Percentiles rank a stretch among this genome's conserved stretches.
Evolutionary conservation across 257 asterid genomes (phyloP).

Genomic region (Plantago elongata): DNA sequence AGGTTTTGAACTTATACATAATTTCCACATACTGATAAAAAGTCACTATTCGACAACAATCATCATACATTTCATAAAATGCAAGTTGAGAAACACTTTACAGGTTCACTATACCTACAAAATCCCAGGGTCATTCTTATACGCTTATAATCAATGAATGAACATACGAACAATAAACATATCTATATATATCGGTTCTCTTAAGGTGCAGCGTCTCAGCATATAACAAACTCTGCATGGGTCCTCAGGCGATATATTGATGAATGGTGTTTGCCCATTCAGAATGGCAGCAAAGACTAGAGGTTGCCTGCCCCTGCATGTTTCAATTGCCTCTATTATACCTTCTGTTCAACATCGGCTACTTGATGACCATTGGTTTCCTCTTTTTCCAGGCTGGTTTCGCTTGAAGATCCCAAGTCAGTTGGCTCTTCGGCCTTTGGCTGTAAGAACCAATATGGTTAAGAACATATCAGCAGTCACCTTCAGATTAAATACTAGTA

Average conservation of each 20-base stretch:
- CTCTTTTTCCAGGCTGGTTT: slow-evolving; percentile 27
- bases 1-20: too few species aligned
- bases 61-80: not conserved
- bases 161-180: slow-evolving; percentile 22
- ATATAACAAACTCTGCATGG: slow-evolving; percentile 16
- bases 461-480: slow-evolving; percentile 8
- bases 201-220: not conserved
- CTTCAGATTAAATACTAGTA: not conserved
- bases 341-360: slow-evolving; percentile 40
- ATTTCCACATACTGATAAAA: too few species aligned
- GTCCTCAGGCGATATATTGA: too few species aligned
- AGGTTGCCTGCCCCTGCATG: not conserved
- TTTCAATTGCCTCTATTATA: slow-evolving; percentile 20
- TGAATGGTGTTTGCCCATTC: too few species aligned
- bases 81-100: not conserved
- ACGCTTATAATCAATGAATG: slow-evolving; percentile 21
- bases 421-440: slow-evolving; percentile 55
- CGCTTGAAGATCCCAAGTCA: slow-evolving; percentile 34
- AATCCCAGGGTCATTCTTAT: not conserved
- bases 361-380: slow-evolving; percentile 43
- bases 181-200: slow-evolving; percentile 10
- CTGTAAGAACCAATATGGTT: slow-evolving; percentile 29
- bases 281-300: too few species aligned
- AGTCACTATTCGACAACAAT: not conserved
- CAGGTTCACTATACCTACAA: slow-evolving; percentile 3